A percentile compares a stretch with the other conserved stretches of the same genome.
These are phyloP conservation scores for Puya raimondii DNA, from an alignment of 176 grass and related monocot genomes.

Conservation along the genomic window DNA sequence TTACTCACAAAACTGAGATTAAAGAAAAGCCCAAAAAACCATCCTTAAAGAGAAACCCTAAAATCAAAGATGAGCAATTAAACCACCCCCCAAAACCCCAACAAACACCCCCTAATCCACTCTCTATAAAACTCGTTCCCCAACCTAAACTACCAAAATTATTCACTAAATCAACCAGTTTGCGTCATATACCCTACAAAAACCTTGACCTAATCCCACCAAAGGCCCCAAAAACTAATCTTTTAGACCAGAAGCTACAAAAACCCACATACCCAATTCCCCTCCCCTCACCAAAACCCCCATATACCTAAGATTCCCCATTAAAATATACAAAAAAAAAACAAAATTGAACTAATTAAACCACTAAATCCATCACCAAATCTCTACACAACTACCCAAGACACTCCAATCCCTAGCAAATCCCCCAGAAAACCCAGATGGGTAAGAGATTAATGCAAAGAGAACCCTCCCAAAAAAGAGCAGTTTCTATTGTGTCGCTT, in stretches of 20 bases:
- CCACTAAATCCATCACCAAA: slow-evolving; percentile 28
- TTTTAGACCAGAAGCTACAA: slow-evolving; percentile 23
- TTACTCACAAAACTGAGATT: not conserved
- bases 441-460: not conserved
- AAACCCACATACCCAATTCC: slow-evolving; percentile 23
- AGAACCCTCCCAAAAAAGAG: slow-evolving; percentile 13
- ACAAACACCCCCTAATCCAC: not conserved
- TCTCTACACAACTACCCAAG: not conserved
- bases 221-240: slow-evolving; percentile 20
- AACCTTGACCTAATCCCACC: slow-evolving; percentile 9
- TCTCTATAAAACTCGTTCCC: not conserved
- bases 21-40: not conserved
- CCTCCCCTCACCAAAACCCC: slow-evolving; percentile 32
- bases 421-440: slow-evolving; percentile 12
- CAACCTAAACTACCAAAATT: not conserved
- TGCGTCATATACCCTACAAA: not conserved
- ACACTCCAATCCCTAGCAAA: not conserved
- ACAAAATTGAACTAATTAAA: slow-evolving; percentile 23
- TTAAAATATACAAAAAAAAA: not conserved
- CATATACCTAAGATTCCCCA: slow-evolving; percentile 16
- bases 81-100: not conserved
- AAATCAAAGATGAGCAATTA: not conserved
- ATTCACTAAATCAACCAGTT: not conserved
- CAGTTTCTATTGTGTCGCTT: slow-evolving; percentile 63
- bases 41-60: not conserved